These are phyloP conservation scores for Camillea tinctor DNA, from an alignment of 2,329 filamentous ascomycete species.

Conservation along the genomic window DNA sequence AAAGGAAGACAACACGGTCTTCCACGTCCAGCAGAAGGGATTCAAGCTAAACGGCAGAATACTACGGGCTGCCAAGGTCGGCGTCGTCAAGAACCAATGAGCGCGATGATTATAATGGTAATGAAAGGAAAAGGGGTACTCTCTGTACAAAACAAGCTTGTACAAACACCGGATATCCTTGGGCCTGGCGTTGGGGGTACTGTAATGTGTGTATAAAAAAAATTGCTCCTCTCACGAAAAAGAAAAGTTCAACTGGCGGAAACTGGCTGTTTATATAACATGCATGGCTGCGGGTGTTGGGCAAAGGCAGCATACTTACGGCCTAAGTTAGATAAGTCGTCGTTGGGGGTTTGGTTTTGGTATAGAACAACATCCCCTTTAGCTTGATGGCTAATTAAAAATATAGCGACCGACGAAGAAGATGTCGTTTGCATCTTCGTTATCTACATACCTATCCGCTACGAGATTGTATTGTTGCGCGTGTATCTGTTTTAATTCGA, in stretches of 20 bases:
- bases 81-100: slow-evolving; percentile 78
- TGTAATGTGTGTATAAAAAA: slow-evolving; percentile 30
- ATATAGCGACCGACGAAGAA: slow-evolving; percentile 15
- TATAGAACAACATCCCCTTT: slow-evolving; percentile 14
- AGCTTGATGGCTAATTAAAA: slow-evolving; percentile 7
- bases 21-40: slow-evolving; percentile 92
- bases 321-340: slow-evolving; percentile 15
- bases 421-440: slow-evolving; percentile 3
- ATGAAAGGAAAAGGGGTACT: slow-evolving; percentile 17
- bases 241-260: slow-evolving; percentile 21
- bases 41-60: slow-evolving; percentile 91
- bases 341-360: slow-evolving; percentile 12
- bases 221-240: slow-evolving; percentile 34
- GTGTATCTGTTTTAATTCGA: no score
- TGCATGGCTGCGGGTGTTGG: slow-evolving; percentile 11
- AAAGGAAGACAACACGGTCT: slow-evolving; percentile 88
- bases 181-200: slow-evolving; percentile 25
- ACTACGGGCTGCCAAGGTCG: slow-evolving; percentile 90
- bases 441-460: neutral
- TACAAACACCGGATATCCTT: slow-evolving; percentile 21
- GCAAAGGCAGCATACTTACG: slow-evolving; percentile 9
- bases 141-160: slow-evolving; percentile 22
- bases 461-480: no score
- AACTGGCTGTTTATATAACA: slow-evolving; percentile 14
- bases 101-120: slow-evolving; percentile 5